phyloP scores from a whole-genome alignment of 345 rosid genomes.

The Gossypium ekmanianum region DNA sequence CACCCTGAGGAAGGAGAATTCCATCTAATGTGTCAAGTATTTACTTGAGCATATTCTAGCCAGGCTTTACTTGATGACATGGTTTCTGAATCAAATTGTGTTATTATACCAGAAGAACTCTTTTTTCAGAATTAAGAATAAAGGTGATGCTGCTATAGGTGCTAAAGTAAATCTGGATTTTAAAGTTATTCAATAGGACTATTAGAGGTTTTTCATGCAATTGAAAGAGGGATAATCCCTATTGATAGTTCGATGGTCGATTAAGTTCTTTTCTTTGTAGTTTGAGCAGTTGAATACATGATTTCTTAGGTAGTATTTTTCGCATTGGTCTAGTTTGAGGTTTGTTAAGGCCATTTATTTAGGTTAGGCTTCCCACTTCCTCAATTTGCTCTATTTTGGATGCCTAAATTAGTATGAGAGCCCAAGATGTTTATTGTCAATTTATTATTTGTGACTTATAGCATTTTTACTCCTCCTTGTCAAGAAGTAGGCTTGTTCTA shows the following conservation, averaged over 20 bases:
- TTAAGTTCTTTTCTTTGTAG: not conserved
- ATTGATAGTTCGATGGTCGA: not conserved
- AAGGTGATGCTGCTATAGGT: slow-evolving; percentile 4
- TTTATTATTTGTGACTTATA: not conserved
- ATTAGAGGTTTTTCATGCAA: not conserved
- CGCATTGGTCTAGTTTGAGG: not conserved
- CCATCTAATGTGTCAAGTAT: slow-evolving; percentile 98
- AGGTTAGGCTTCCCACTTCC: not conserved
- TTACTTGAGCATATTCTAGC: not conserved
- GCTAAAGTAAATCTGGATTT: not conserved
- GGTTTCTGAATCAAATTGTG: slow-evolving; percentile 4
- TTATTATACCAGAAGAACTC: slow-evolving; percentile 10
- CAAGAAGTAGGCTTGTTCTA: not conserved
- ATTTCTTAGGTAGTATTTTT: not conserved
- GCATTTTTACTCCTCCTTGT: not conserved
- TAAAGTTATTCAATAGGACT: not conserved
- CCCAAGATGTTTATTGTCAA: not conserved
- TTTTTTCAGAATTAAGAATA: not conserved
- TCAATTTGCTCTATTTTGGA: not conserved
- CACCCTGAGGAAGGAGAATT: slow-evolving; percentile 99
- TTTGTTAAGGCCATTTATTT: not conserved
- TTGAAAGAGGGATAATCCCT: not conserved
- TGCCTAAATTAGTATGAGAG: not conserved
- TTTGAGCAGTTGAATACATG: not conserved
- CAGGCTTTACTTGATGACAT: not conserved